Base-by-base conservation (phyloP, 805 yeast species). In the Barnettozyma californica region DNA sequence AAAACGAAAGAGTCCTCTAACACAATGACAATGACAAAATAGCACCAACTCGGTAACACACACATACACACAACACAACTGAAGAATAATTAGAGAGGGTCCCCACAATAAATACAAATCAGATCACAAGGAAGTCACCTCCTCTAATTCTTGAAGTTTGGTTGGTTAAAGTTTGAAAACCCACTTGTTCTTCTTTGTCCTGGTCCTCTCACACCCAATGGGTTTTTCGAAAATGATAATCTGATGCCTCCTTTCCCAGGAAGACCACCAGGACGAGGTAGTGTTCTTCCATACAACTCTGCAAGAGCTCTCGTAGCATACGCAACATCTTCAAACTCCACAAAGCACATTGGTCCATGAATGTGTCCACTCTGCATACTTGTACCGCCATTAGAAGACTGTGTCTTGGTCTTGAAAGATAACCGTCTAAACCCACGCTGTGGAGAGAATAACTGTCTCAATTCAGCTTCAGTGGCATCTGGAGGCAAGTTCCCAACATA, bases 271-370 rank as follows among this genome's bases (percentile, higher is more conserved):
- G 88, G 78, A 61, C 97, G 78, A 27, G 96, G 95, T 59, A 94
- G 75, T 10, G 94, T 89, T 53, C 94, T 76, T 14, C 99, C 99
- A 63, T 94, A 94, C 43, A 94, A 72, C 68, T 91, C 97, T 29
- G 96, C 96, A 51, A 94, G 73, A 0, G 98, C 97, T 59, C 88
- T 77, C 2, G 98, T 89, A 1, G 99, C 99, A 67, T 80, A 85
- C 3, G 86, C 83, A 45, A 94, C 96, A 65, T 92, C 97, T 59
- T 94, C 99, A 70, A 94, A 94, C 71, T 94, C 99, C 47, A 94
- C 99, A 74, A 94, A 94, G 68, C 99, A 94, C 98, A 94, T 94
- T 47, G 99, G 99, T 5, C 99, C 98, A 69, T 86, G 95, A 55
- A 79, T 77, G 39, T 74, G 72, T 43, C 65, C 53, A 18, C 44